Percentiles rank a stretch among this genome's conserved stretches.
phyloP scores from a whole-genome alignment of 2,329 filamentous ascomycete species.

The Paraphoma chrysanthemicola region DNA sequence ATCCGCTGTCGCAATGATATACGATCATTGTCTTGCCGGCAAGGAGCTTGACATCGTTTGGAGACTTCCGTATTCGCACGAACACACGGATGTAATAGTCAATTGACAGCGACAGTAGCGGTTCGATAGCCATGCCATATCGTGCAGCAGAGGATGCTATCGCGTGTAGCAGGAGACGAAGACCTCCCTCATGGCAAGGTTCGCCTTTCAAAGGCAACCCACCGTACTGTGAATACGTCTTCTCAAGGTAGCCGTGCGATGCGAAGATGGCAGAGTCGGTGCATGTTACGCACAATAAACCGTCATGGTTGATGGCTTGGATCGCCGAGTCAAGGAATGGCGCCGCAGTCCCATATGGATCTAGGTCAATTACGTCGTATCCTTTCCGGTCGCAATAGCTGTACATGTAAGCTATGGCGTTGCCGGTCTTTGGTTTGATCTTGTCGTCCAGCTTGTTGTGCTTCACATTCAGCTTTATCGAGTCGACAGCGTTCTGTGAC shows the following conservation, averaged over 20 bases:
- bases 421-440: constrained; percentile 76
- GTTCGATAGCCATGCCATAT: constrained; percentile 89
- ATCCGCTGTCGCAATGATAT: constrained; percentile 89
- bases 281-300: constrained; percentile 92
- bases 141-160: constrained; percentile 81
- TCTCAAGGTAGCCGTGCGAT: constrained; percentile 92
- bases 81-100: constrained; percentile 95
- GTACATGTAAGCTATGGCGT: constrained; percentile 94
- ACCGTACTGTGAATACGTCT: constrained; percentile 92
- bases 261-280: constrained; percentile 96
- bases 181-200: constrained; percentile 86
- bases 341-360: constrained; percentile 93
- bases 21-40: constrained; percentile 92
- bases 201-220: constrained; percentile 84
- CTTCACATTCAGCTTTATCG: constrained; percentile 82
- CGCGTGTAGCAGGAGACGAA: constrained; percentile 84
- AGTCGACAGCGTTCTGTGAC: constrained; percentile 75
- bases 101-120: constrained; percentile 89
- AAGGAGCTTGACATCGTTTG: constrained; percentile 86
- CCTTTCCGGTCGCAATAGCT: constrained; percentile 63
- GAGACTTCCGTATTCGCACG: constrained; percentile 79
- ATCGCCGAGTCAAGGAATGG: constrained; percentile 92
- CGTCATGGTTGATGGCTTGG: constrained; percentile 85
- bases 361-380: constrained; percentile 95
- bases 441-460: constrained; percentile 79